A percentile compares a stretch with the other conserved stretches of the same genome.
These are phyloP conservation scores for Citrus sp. DNA, from an alignment of 345 rosid species.

Conservation along the genomic window DNA sequence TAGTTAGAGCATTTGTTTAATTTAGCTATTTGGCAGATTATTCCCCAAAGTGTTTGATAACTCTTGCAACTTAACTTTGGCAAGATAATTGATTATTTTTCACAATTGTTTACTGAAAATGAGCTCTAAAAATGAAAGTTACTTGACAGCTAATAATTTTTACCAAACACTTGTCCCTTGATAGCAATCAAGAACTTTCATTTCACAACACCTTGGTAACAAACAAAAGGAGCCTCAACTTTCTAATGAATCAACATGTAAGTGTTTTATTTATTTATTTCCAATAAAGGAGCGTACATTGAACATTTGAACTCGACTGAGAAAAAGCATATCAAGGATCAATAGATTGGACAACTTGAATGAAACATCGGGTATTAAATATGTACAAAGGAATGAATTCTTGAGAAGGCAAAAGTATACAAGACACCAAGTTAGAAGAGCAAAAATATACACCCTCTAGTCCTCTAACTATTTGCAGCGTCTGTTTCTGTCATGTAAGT, in stretches of 20 bases:
- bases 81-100: background rate
- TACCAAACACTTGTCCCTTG: background rate
- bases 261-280: background rate
- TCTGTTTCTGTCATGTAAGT: slow-evolving; percentile 10
- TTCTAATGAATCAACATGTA: background rate
- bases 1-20: background rate
- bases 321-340: background rate
- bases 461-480: background rate
- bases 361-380: background rate
- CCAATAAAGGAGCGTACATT: background rate
- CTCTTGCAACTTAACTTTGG: background rate
- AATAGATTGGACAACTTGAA: background rate
- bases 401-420: slow-evolving; percentile 5
- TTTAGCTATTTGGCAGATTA: no score
- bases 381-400: slow-evolving; percentile 15
- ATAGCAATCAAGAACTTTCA: background rate
- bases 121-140: no score
- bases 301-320: background rate
- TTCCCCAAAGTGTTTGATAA: background rate
- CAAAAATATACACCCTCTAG: background rate
- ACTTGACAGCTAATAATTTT: background rate
- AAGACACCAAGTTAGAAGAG: background rate
- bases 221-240: background rate
- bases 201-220: background rate
- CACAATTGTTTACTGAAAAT: no score